phyloP scores from a whole-genome alignment of 1,284 basidiomycete species.

The Ceratorhiza oryzae-sativae region DNA sequence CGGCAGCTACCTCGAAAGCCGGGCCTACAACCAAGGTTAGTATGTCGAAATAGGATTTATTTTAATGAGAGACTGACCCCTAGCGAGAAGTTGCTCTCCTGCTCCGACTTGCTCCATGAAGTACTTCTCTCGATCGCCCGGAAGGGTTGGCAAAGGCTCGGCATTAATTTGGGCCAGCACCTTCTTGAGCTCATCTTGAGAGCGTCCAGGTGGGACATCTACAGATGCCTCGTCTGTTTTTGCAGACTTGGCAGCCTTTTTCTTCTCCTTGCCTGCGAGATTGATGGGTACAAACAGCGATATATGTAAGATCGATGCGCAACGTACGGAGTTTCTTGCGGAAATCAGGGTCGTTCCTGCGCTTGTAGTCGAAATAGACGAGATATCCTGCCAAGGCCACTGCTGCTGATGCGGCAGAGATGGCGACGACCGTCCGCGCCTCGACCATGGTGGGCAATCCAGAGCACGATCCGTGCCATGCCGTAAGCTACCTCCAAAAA shows the following conservation, averaged over 20 bases:
- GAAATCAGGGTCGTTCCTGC: slow-evolving; percentile 87
- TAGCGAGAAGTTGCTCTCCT: slow-evolving; percentile 83
- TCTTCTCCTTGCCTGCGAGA: slow-evolving; percentile 83
- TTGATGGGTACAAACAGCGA: slow-evolving; percentile 5
- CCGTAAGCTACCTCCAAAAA: slow-evolving; percentile 29
- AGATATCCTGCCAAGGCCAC: slow-evolving; percentile 79
- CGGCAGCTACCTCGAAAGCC: slow-evolving; percentile 76
- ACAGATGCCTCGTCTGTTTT: slow-evolving; percentile 55
- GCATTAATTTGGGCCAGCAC: slow-evolving; percentile 68
- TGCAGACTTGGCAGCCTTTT: slow-evolving; percentile 76
- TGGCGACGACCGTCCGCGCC: slow-evolving; percentile 55
- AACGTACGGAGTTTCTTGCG: slow-evolving; percentile 85
- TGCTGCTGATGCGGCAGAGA: slow-evolving; percentile 69
- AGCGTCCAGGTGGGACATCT: slow-evolving; percentile 22
- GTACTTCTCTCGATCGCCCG: slow-evolving; percentile 82
- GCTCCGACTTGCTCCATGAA: slow-evolving; percentile 90
- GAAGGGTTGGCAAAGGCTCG: slow-evolving; percentile 69
- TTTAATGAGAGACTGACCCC: slow-evolving; percentile 60
- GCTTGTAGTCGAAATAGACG: slow-evolving; percentile 94
- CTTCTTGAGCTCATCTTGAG: slow-evolving; percentile 61
- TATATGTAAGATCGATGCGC: not conserved
- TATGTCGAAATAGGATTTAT: not conserved
- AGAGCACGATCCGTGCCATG: not conserved
- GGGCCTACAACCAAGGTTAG: slow-evolving; percentile 63
- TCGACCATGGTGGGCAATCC: slow-evolving; percentile 46